Percentiles rank a stretch among this genome's conserved stretches.
These are phyloP conservation scores for California macrophylla DNA, from an alignment of 441 rosid genomes.

Conservation along the genomic window DNA sequence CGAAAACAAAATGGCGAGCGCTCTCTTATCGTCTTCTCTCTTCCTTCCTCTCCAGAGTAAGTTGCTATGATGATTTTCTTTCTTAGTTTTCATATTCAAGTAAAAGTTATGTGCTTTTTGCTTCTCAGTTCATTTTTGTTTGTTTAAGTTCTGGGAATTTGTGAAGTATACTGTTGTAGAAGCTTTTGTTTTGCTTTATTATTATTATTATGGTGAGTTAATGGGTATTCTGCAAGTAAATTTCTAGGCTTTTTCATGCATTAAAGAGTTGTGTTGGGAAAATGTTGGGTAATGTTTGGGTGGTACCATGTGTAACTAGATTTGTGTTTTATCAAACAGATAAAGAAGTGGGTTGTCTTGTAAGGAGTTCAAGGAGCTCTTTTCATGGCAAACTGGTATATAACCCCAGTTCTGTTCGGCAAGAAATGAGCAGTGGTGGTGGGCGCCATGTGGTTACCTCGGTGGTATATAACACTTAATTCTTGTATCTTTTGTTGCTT, in stretches of 20 bases:
- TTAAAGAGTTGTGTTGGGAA: neutral
- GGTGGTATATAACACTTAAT: conserved; percentile 30
- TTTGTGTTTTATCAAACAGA: conserved; percentile 25
- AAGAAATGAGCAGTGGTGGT: conserved; percentile 18
- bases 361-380: conserved; percentile 27
- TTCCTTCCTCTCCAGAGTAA: conserved; percentile 35
- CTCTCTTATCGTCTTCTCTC: conserved; percentile 32
- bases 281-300: neutral
- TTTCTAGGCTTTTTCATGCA: neutral
- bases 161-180: neutral
- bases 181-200: neutral
- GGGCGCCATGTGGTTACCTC: conserved; percentile 24
- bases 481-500: neutral
- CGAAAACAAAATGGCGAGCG: conserved; percentile 32
- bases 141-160: neutral
- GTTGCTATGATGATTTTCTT: conserved; percentile 5
- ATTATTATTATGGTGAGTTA: neutral
- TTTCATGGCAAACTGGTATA: conserved; percentile 24
- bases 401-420: conserved; percentile 18
- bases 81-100: neutral
- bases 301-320: neutral
- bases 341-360: conserved; percentile 24
- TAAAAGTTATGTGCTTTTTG: neutral
- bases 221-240: neutral
- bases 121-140: neutral